Percentiles rank a stretch among this genome's conserved stretches.
Conservation (phyloP, 257 asterid species). For the Solanum okadae region DNA sequence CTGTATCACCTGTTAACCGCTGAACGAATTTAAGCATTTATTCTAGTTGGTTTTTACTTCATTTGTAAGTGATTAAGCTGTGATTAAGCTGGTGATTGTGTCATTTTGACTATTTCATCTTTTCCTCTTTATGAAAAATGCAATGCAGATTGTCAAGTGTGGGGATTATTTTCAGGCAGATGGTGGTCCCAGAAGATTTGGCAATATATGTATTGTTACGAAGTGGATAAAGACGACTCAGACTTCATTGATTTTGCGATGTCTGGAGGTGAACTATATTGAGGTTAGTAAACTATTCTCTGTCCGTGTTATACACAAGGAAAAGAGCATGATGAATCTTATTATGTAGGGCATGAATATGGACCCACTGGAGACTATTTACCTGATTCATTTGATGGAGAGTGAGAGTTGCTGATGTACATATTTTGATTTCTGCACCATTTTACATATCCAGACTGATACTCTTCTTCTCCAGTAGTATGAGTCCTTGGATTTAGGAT, state of each 20-base stretch:
- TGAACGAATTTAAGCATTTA: not conserved
- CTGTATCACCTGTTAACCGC: not conserved
- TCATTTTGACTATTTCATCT: not conserved
- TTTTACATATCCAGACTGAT: not conserved
- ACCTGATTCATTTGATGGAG: not conserved
- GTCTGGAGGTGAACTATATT: conserved; percentile 75
- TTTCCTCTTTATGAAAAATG: not conserved
- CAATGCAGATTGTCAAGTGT: conserved; percentile 72
- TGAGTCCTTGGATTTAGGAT: not conserved
- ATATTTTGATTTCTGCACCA: not conserved
- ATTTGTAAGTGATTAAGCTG: not conserved
- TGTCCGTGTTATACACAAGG: not conserved
- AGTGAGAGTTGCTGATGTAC: not conserved
- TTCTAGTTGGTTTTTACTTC: not conserved
- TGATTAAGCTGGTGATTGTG: not conserved
- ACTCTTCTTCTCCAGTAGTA: not conserved
- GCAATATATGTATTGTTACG: conserved; percentile 67
- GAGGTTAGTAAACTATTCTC: conserved; percentile 46
- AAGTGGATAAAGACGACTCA: conserved; percentile 55
- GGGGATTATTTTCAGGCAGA: conserved; percentile 95
- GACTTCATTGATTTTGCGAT: conserved; percentile 57
- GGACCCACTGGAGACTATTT: not conserved
- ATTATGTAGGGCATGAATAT: not conserved
- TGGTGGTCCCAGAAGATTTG: conserved; percentile 80
- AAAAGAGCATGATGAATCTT: not conserved